Evolutionary conservation across 148 eudicot genomes (phyloP).

Genomic region (Euryodendron excelsum): DNA sequence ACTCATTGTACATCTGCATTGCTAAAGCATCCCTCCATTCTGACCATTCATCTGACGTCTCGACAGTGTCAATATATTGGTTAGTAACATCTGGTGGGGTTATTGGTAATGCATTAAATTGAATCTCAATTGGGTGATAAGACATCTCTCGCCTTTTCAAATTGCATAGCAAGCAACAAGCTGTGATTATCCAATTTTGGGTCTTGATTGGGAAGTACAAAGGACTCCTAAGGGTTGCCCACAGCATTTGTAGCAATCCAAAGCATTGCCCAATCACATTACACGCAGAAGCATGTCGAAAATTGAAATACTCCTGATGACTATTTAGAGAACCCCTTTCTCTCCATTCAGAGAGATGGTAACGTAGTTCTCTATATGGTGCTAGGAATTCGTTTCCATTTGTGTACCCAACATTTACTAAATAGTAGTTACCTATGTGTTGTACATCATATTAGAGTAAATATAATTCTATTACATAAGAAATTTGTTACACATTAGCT

Average conservation of each 20-base stretch:
- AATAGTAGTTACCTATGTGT: constrained; percentile 28
- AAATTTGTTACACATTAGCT: too few relatives aligned
- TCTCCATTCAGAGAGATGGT: too few relatives aligned
- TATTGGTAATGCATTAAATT: background rate
- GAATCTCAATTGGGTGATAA: too few relatives aligned
- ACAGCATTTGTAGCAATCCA: constrained; percentile 21
- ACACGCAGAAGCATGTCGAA: constrained; percentile 22
- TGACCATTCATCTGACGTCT: background rate
- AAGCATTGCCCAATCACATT: constrained; percentile 21
- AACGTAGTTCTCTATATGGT: constrained; percentile 10
- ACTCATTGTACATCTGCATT: too few relatives aligned
- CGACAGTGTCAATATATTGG: background rate
- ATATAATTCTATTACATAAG: too few relatives aligned
- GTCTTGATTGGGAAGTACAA: constrained; percentile 15
- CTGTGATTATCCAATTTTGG: constrained; percentile 15
- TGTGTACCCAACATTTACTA: constrained; percentile 23
- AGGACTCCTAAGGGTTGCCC: constrained; percentile 24
- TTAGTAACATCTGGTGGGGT: background rate
- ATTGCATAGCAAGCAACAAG: constrained; percentile 24
- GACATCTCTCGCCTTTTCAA: constrained; percentile 17
- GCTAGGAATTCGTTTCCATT: constrained; percentile 25
- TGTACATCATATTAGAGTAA: too few relatives aligned
- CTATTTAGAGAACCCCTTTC: background rate
- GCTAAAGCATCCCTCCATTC: background rate
- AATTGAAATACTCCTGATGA: constrained; percentile 24